phyloP scores from a whole-genome alignment of 768 basidiomycete genomes.

The Daedaleopsis nitida region DNA sequence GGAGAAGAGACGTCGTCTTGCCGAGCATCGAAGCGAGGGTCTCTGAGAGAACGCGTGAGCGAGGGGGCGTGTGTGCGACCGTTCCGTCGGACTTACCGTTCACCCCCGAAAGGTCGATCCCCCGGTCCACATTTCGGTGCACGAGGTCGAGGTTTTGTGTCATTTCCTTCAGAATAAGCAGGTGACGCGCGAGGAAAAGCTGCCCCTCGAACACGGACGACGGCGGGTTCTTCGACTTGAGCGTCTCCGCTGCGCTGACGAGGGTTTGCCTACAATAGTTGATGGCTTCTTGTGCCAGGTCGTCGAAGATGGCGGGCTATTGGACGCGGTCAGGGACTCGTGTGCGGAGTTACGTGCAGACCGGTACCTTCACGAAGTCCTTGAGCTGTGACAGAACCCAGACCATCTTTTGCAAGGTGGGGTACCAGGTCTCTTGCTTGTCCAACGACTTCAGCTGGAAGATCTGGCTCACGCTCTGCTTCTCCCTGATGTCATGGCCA shows the following conservation, averaged over 20 bases:
- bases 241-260: constrained; percentile 64
- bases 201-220: constrained; percentile 63
- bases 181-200: constrained; percentile 88
- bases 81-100: constrained; percentile 47
- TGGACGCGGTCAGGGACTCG: constrained; percentile 1
- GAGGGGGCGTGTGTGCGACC: constrained; percentile 1
- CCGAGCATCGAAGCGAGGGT: constrained; percentile 62
- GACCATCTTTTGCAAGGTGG: constrained; percentile 82
- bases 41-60: constrained; percentile 36
- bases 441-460: constrained; percentile 72
- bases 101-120: constrained; percentile 51
- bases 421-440: constrained; percentile 88
- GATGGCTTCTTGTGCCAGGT: constrained; percentile 94
- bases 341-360: neutral
- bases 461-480: constrained; percentile 67
- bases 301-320: constrained; percentile 94
- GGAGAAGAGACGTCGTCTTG: constrained; percentile 60
- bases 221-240: constrained; percentile 52
- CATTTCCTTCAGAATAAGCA: constrained; percentile 91
- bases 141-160: constrained; percentile 71
- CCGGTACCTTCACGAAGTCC: constrained; percentile 84
- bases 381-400: constrained; percentile 92
- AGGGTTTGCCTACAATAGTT: constrained; percentile 82
- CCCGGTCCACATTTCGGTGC: constrained; percentile 44
- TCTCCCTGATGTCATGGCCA: constrained; percentile 57